Conservation (phyloP, 371 early-diverging fungal species). For the Zychaea mexicana region DNA sequence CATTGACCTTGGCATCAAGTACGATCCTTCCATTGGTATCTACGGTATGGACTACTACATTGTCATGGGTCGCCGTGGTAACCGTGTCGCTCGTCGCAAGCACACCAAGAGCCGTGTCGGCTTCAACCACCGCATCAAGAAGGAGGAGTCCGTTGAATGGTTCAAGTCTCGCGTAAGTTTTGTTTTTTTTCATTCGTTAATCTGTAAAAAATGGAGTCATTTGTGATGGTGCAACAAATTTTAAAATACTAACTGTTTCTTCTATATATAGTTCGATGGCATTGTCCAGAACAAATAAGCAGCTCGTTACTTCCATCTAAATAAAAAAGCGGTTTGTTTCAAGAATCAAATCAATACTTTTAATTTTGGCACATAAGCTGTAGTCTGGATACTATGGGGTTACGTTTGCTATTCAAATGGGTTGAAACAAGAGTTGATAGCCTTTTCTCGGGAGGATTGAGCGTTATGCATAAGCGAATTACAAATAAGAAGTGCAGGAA, state of each 20-base stretch:
- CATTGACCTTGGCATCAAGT: conserved; percentile 99
- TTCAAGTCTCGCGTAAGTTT: conserved; percentile 76
- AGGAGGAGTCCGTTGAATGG: conserved; percentile 85
- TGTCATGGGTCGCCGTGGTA: conserved; percentile 98
- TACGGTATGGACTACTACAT: conserved; percentile 99
- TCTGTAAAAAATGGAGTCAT: too few relatives aligned
- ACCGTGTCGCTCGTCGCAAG: conserved; percentile 97
- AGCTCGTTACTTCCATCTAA: neutral
- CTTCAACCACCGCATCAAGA: conserved; percentile 91
- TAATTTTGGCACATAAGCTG: neutral
- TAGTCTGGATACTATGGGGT: neutral
- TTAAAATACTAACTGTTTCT: conserved; percentile 2
- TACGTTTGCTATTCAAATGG: too few relatives aligned
- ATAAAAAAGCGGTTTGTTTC: conserved; percentile 2
- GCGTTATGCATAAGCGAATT: too few relatives aligned
- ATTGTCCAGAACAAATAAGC: conserved; percentile 83
- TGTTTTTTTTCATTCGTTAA: neutral
- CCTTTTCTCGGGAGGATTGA: too few relatives aligned
- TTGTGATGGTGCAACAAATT: neutral
- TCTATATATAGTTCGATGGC: conserved; percentile 76
- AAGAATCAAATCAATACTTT: neutral
- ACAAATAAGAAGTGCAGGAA: too few relatives aligned
- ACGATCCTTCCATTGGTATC: conserved; percentile 99
- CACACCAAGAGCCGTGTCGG: conserved; percentile 89
- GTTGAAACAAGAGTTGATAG: too few relatives aligned